phyloP scores from a whole-genome alignment of 192 early-diverging fungal species.

The Phycomyces nitens region DNA sequence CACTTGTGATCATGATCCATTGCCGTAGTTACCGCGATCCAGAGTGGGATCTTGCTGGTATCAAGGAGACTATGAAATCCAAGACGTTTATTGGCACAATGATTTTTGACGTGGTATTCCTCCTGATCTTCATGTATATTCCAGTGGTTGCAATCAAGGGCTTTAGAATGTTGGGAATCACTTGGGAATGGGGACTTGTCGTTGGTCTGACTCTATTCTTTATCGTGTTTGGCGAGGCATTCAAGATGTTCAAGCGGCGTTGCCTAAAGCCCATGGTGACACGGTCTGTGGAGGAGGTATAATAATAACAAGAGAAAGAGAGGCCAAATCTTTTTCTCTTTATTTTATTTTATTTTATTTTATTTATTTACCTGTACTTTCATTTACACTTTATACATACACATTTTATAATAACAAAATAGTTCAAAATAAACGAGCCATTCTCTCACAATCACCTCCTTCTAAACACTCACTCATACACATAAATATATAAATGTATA shows the following conservation, averaged over 20 bases:
- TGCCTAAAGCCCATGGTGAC: slow-evolving; percentile 19
- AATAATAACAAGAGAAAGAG: neutral
- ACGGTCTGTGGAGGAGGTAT: neutral
- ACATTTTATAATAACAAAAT: no score
- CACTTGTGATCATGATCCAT: slow-evolving; percentile 65
- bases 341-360: neutral
- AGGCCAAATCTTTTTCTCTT: neutral
- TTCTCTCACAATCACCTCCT: neutral
- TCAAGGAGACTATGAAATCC: slow-evolving; percentile 43
- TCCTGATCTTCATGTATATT: slow-evolving; percentile 62
- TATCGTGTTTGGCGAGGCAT: slow-evolving; percentile 57
- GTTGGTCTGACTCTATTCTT: slow-evolving; percentile 54
- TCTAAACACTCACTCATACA: neutral
- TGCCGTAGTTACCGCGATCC: slow-evolving; percentile 66
- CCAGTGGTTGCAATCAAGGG: slow-evolving; percentile 56
- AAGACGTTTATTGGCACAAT: slow-evolving; percentile 44
- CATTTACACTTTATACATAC: no score
- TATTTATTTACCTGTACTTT: no score
- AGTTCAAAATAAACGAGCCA: no score
- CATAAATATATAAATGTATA: slow-evolving; percentile 4
- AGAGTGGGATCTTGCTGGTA: slow-evolving; percentile 50
- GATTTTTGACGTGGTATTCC: slow-evolving; percentile 44
- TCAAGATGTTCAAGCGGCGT: slow-evolving; percentile 45
- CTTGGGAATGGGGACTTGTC: slow-evolving; percentile 74
- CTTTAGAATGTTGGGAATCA: slow-evolving; percentile 55